Evolutionary conservation across 345 rosid species (phyloP).

Genomic region (Salix udensis): DNA sequence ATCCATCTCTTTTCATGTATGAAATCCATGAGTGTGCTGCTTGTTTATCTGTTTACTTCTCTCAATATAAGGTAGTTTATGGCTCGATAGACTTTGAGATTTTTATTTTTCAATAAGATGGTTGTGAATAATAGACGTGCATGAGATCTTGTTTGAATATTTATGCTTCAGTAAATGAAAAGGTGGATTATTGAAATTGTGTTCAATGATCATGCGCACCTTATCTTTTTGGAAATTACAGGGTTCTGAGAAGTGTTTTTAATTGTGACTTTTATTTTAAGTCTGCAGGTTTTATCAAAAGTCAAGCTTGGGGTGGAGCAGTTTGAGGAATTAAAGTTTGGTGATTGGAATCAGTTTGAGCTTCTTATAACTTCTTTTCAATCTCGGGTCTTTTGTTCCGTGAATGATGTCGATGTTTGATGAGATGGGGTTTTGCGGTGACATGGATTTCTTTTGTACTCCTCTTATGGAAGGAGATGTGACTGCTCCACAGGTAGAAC

Average conservation of each 20-base stretch:
- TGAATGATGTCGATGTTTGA: conserved; percentile 56
- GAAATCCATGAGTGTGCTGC: background rate
- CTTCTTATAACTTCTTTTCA: background rate
- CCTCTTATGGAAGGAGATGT: conserved; percentile 41
- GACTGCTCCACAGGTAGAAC: conserved; percentile 45
- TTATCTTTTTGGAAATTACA: background rate
- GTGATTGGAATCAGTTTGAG: background rate
- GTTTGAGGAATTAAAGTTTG: conserved; percentile 1
- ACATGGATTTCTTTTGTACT: conserved; percentile 62
- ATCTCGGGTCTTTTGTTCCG: background rate
- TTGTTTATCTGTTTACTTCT: background rate
- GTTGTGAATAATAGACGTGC: background rate
- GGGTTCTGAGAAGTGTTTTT: background rate
- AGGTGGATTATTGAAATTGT: background rate
- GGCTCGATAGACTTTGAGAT: background rate
- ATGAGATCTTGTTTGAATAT: background rate
- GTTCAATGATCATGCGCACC: background rate
- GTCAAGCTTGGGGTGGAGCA: background rate
- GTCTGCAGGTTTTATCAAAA: background rate
- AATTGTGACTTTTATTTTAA: background rate
- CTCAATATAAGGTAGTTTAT: background rate
- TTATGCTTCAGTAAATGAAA: background rate
- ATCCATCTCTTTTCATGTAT: background rate
- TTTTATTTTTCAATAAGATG: background rate
- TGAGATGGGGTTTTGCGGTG: conserved; percentile 76